A percentile compares a stretch with the other conserved stretches of the same genome.
phyloP scores from a whole-genome alignment of 164 flowering plant species.

The Nymphaea colorata region DNA sequence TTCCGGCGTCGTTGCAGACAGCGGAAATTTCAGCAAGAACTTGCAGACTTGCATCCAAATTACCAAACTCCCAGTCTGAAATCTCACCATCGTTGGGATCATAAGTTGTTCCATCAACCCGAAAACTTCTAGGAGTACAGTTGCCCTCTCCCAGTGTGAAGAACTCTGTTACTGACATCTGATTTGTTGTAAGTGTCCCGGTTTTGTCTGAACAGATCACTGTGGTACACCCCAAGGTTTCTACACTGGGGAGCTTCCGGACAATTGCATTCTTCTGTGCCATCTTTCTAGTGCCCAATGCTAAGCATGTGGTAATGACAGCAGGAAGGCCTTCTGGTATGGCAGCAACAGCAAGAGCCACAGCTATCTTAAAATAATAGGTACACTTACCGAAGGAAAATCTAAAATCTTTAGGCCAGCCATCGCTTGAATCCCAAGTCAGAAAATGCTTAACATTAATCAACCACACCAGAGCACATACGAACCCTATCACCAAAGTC shows the following conservation, averaged over 20 bases:
- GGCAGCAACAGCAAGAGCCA: conserved; percentile 55
- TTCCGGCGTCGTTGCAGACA: conserved; percentile 43
- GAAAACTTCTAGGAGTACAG: conserved; percentile 13
- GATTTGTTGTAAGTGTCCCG: conserved; percentile 49
- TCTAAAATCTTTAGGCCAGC: conserved; percentile 44
- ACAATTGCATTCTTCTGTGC: conserved; percentile 56
- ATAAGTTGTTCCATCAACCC: conserved; percentile 41
- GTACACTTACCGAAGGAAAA: conserved; percentile 57
- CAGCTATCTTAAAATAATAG: conserved; percentile 51
- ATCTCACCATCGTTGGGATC: conserved; percentile 40
- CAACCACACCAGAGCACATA: conserved; percentile 43
- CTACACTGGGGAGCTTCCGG: conserved; percentile 50
- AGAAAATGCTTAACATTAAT: conserved; percentile 48
- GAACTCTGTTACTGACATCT: conserved; percentile 45
- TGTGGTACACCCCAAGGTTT: conserved; percentile 52
- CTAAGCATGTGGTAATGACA: conserved; percentile 54
- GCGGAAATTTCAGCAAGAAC: conserved; percentile 43
- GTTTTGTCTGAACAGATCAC: conserved; percentile 56
- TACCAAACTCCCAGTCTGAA: conserved; percentile 33
- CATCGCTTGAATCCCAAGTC: conserved; percentile 36
- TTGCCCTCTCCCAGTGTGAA: conserved; percentile 27
- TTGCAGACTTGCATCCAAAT: conserved; percentile 42
- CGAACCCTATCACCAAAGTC: conserved; percentile 33
- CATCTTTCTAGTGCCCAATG: conserved; percentile 53
- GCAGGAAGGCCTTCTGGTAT: conserved; percentile 60